phyloP scores from a whole-genome alignment of 495 filamentous ascomycete species.

The Viridothelium virens region DNA sequence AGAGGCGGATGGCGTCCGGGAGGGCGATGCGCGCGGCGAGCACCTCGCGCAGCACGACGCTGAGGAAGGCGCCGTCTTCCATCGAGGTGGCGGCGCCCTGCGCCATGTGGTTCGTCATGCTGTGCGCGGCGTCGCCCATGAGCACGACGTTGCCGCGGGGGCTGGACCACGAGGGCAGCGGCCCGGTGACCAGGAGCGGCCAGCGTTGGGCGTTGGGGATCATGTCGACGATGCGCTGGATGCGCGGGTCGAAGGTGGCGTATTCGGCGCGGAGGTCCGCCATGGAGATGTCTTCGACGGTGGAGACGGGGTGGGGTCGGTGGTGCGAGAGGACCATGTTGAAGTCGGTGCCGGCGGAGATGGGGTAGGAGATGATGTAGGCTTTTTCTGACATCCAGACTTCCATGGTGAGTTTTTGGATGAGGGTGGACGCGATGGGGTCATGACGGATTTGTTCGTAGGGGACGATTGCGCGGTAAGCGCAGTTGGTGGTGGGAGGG shows the following conservation, averaged over 20 bases:
- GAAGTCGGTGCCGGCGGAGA: conserved; percentile 41
- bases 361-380: conserved; percentile 47
- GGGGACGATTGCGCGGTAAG: conserved; percentile 38
- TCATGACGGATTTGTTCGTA: conserved; percentile 36
- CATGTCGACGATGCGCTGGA: conserved; percentile 31
- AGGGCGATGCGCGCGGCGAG: conserved; percentile 14
- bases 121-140: conserved; percentile 28
- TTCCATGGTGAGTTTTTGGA: conserved; percentile 40
- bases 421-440: conserved; percentile 34
- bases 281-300: conserved; percentile 32
- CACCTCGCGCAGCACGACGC: conserved; percentile 14
- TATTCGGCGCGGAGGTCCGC: conserved; percentile 31
- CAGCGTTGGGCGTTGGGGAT: conserved; percentile 23
- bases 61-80: conserved; percentile 29
- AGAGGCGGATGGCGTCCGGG: conserved; percentile 18
- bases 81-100: conserved; percentile 28
- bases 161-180: conserved; percentile 22
- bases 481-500: conserved; percentile 38
- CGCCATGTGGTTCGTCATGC: conserved; percentile 29
- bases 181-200: conserved; percentile 27
- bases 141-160: conserved; percentile 24
- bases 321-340: conserved; percentile 48
- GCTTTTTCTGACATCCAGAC: conserved; percentile 39
- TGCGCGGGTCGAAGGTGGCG: conserved; percentile 33
- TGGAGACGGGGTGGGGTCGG: conserved; percentile 24